Evolutionary conservation across 208 protist species (phyloP), one percentile per base, ranked within the genome.

Genomic region (Herpetomonas samuelpessoai): DNA sequence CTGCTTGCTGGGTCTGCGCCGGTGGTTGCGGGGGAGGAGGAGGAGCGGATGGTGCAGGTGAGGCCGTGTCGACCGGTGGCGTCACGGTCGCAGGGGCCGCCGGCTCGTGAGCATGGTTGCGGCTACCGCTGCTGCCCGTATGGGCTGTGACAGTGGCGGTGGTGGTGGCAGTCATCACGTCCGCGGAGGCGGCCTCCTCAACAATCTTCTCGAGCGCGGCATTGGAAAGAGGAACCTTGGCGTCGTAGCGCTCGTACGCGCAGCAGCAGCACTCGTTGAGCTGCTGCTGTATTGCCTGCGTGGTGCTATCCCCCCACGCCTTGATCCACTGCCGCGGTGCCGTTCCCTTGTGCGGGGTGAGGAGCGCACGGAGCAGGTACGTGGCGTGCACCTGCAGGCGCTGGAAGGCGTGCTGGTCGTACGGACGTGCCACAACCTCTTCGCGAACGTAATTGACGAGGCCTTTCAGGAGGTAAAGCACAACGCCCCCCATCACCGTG

Each of bases 211-310:
- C 83, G n/a, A 89, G 45, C 54, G 76, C 82, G 10, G 68, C 68
- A 25, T 75, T 65, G 9, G 75, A 59, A 19, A 91, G 74, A 14
- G 87, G 81, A 19, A 82, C 70, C 54, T 83, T 83, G n/a, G 81
- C 74, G 45, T 72, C 70, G 66, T 85, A 87, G 22, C 71, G 71
- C 47, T 91, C 88, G 58, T 94, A 91, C 10, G 82, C 88, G 50
- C 75, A 81, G 4, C 63, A 74, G 63, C 84, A 91, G 22, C 77
- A 68, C 47, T 91, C 84, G 62, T 94, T 74, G 52, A 94, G 52
- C 67, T 83, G 79, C 31, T 68, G 53, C 49, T 82, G 76, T 21
- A 86, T 46, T 9, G 10, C 41, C 19, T 48, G 55, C 47, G 68
- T 50, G 19, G 74, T 41, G 1, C 49, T 60, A 19, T 79, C 77